Base-by-base conservation (phyloP, 148 eudicot species). In the Cornus florida region DNA sequence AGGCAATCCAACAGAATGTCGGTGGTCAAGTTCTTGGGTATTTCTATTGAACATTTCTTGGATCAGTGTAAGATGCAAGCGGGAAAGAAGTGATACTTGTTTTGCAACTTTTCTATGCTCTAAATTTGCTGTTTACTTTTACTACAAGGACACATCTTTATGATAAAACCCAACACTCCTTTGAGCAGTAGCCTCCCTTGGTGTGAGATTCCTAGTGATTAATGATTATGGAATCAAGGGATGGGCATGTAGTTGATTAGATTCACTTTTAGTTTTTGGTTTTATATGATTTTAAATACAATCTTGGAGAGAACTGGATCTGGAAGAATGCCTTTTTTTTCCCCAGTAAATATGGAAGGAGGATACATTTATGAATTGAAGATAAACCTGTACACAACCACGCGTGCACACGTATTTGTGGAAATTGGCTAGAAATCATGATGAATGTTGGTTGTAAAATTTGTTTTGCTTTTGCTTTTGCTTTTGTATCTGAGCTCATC, bases 1-100 rank as follows among this genome's bases (percentile, higher is more conserved):
- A 93, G 80, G 99, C 97, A 33, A 86, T 90, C 76, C 88, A 84
- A 67, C 97, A 93, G 79, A 91, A 93, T 57, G 94, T 92, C 12
- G 98, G 98, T 28, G 97, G 97, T 74, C 97, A 92, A 87, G 99
- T 95, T 80, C 86, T 95, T 71, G 97, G 99, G 69, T 93, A 89
- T 78, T 95, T 95, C 74, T 90, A 93, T 78, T 93, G 77, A 86
- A 67, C 19, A 46, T 38, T 31, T 19, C 31, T 28, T 28, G 28
- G 28, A 28, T 28, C 28, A 19, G 41, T 60, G 22, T 48, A 60
- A 31, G 74, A 19, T 62, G 66, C 20, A 62, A 62, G 20, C n/a
- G 69, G 6, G 31, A 69, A 56, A 35, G 60, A 81, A 20, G 68
- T 24, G 28, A 31, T 70, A 6, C 7, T 17, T 62, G 22, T 62